Evolutionary conservation across 164 flowering plant genomes (phyloP), one percentile per base, ranked within the genome.

Genomic region (Nelumbo lutea): DNA sequence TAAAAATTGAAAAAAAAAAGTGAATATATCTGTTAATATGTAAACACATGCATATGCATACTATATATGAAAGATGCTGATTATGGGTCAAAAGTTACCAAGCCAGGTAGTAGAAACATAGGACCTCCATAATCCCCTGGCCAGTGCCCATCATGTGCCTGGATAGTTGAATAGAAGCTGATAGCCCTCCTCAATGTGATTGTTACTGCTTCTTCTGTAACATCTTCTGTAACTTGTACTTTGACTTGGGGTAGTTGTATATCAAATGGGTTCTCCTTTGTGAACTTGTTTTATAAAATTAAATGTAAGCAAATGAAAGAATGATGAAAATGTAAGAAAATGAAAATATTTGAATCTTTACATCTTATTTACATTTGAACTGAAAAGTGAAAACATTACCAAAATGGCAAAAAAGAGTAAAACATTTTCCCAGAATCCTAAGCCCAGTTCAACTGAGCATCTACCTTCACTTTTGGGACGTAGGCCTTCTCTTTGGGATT

Each of bases 121-220:
- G 88, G 88, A 27, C 88, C 92, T 2, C 86, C 88, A 64, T 70
- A 71, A 58, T 88, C 92, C 38, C 84, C 87, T 1, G 93, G 83
- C 92, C 90, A 88, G 63, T 86, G 88, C 13, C 90, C 90, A 77
- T 88, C 92, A 47, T 79, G 77, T 13, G 88, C 85, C 48, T 88
- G 92, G 53, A 88, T 71, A n/a, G 84, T 66, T 2, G 89, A 77
- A 58, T 70, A 83, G 70, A 75, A 86, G 43, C 51, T 67, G 42
- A 84, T 51, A 5, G 81, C 90, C 68, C 87, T 81, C 61, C 77
- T 73, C 48, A 83, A 38, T 3, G 88, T 77, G 2, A 72, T 72
- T 2, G 70, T 78, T 44, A 78, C 74, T 70, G 73, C 79, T 70
- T 80, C 82, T 65, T 81, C 73, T 42, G 79, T 76, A 41, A 79